phyloP scores from a whole-genome alignment of 768 basidiomycete genomes.

The Cystobasidium ongulense region DNA sequence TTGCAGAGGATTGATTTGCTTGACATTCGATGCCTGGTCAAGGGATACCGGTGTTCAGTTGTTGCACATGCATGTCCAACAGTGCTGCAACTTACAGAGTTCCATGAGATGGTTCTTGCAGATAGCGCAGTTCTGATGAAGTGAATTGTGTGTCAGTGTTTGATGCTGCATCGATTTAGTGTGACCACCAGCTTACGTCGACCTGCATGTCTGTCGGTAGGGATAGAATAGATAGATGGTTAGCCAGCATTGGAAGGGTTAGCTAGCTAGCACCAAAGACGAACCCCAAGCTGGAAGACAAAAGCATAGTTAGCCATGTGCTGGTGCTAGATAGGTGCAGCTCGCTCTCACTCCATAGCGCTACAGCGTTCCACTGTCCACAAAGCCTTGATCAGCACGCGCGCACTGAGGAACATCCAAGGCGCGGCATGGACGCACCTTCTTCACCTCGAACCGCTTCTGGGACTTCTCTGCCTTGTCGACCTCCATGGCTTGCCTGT shows the following conservation, averaged over 20 bases:
- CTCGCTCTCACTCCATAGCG: conserved; percentile 97
- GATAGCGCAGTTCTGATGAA: conserved; percentile 86
- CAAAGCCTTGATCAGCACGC: neutral
- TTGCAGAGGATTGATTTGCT: conserved; percentile 94
- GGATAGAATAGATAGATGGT: neutral
- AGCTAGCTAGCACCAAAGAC: neutral
- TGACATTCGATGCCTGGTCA: conserved; percentile 92
- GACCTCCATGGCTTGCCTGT: conserved; percentile 30
- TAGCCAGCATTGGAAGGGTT: neutral
- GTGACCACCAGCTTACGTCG: neutral
- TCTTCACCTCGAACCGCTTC: conserved; percentile 95
- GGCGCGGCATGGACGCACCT: conserved; percentile 53
- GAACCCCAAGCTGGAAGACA: conserved; percentile 6
- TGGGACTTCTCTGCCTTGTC: conserved; percentile 50
- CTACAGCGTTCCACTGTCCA: conserved; percentile 90
- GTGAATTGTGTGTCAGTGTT: neutral
- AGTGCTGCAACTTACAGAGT: conserved; percentile 60
- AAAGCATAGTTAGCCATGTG: conserved; percentile 14
- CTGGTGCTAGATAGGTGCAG: neutral
- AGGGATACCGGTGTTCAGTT: neutral
- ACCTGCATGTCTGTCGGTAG: conserved; percentile 25
- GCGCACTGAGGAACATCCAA: neutral
- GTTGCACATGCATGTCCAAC: neutral
- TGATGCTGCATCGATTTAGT: neutral
- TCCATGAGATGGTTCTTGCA: conserved; percentile 99